Conservation (phyloP, 768 basidiomycete genomes). For the Stropharia rugosoannulata region DNA sequence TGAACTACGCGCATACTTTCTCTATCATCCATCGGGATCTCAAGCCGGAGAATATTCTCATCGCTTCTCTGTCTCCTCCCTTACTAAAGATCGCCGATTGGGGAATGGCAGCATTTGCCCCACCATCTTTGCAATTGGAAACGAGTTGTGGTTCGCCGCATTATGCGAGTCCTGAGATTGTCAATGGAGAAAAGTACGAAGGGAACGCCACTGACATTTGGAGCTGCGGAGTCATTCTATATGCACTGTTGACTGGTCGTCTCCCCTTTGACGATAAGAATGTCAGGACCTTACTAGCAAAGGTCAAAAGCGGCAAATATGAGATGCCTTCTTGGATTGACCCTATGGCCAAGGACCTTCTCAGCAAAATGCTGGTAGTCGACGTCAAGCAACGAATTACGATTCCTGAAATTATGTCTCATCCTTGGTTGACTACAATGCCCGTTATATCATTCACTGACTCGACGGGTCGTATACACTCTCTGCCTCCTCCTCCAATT, state of each 20-base stretch:
- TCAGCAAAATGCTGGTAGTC: constrained; percentile 86
- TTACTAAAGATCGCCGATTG: constrained; percentile 97
- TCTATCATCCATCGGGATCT: constrained; percentile 98
- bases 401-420: constrained; percentile 79
- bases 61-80: constrained; percentile 77
- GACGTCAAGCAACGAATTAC: constrained; percentile 79
- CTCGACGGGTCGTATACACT: constrained; percentile 23
- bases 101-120: constrained; percentile 97
- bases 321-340: constrained; percentile 82
- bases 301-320: constrained; percentile 87
- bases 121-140: constrained; percentile 80
- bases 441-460: constrained; percentile 45
- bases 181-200: constrained; percentile 85
- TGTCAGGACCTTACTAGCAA: constrained; percentile 68
- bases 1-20: constrained; percentile 96
- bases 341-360: constrained; percentile 79
- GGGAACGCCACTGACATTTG: constrained; percentile 93
- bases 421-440: constrained; percentile 75
- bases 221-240: constrained; percentile 95
- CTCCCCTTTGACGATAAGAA: constrained; percentile 96
- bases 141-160: constrained; percentile 97
- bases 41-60: constrained; percentile 96
- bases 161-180: constrained; percentile 96
- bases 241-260: constrained; percentile 83
- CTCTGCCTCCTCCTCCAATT: constrained; percentile 33